These are phyloP conservation scores for Arabidopsis suecica DNA, from an alignment of 345 rosid species.

Conservation along the genomic window DNA sequence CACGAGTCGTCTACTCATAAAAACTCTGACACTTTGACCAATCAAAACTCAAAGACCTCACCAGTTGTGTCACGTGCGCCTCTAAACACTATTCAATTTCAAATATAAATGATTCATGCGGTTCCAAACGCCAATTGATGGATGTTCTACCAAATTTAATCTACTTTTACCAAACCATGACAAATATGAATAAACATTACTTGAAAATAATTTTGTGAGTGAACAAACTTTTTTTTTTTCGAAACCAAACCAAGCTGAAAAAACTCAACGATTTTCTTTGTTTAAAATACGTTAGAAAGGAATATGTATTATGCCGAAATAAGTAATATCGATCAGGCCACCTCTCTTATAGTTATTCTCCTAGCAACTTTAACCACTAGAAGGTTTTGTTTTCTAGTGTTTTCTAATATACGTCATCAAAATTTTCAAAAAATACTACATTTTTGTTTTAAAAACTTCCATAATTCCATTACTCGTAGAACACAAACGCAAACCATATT, in stretches of 20 bases:
- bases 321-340: too few species aligned
- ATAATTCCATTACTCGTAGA: not conserved
- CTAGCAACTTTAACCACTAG: too few species aligned
- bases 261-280: too few species aligned
- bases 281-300: too few species aligned
- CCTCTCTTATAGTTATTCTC: too few species aligned
- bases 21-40: slow-evolving; percentile 41
- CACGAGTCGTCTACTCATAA: slow-evolving; percentile 30
- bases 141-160: not conserved
- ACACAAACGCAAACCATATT: not conserved
- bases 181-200: not conserved
- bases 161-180: not conserved
- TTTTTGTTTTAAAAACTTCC: not conserved
- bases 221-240: too few species aligned
- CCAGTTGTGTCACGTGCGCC: slow-evolving; percentile 40
- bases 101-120: not conserved
- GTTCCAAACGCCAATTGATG: not conserved
- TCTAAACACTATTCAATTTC: slow-evolving; percentile 16
- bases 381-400: too few species aligned
- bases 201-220: too few species aligned
- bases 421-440: not conserved
- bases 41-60: not conserved
- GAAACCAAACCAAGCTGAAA: too few species aligned
- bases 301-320: too few species aligned
- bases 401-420: too few species aligned